Evolutionary conservation across 352 stramenopile species (phyloP).

Genomic region (Phytopythium cucurbitacearum): DNA sequence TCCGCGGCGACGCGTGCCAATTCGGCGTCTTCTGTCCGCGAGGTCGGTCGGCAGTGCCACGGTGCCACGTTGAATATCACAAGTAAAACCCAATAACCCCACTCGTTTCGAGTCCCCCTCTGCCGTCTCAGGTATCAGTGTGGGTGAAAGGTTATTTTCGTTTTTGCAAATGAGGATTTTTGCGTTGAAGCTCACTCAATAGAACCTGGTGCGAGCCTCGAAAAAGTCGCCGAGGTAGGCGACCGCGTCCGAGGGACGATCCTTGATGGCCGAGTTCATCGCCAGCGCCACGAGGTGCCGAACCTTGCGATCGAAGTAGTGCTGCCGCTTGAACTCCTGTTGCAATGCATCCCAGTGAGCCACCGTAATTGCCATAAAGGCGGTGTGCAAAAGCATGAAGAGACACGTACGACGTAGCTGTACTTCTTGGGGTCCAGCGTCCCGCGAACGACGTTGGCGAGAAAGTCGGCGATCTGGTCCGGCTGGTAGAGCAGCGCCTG

Average conservation of each 20-base stretch:
- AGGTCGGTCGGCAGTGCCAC: too few relatives aligned
- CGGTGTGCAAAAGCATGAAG: background rate
- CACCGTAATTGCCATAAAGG: background rate
- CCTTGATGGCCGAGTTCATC: conserved; percentile 57
- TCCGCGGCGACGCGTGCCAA: too few relatives aligned
- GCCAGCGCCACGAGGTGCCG: conserved; percentile 57
- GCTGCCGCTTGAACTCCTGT: conserved; percentile 61
- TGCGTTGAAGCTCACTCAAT: conserved; percentile 13
- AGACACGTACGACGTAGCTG: conserved; percentile 55
- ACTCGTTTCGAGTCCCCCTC: too few relatives aligned
- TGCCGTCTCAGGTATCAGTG: too few relatives aligned
- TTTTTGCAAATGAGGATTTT: background rate
- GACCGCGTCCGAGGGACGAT: conserved; percentile 45
- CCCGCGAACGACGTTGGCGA: conserved; percentile 56
- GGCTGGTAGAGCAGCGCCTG: conserved; percentile 70
- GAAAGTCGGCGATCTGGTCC: conserved; percentile 66
- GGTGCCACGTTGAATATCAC: too few relatives aligned
- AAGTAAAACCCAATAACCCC: too few relatives aligned
- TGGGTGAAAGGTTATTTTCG: background rate
- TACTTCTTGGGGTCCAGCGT: conserved; percentile 73
- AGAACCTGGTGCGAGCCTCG: conserved; percentile 63
- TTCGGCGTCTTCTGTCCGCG: too few relatives aligned
- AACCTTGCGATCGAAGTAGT: conserved; percentile 79
- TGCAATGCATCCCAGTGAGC: background rate
- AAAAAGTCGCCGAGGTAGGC: conserved; percentile 68